phyloP scores from a whole-genome alignment of 2,329 filamentous ascomycete species.

The Fusarium newnesense region DNA sequence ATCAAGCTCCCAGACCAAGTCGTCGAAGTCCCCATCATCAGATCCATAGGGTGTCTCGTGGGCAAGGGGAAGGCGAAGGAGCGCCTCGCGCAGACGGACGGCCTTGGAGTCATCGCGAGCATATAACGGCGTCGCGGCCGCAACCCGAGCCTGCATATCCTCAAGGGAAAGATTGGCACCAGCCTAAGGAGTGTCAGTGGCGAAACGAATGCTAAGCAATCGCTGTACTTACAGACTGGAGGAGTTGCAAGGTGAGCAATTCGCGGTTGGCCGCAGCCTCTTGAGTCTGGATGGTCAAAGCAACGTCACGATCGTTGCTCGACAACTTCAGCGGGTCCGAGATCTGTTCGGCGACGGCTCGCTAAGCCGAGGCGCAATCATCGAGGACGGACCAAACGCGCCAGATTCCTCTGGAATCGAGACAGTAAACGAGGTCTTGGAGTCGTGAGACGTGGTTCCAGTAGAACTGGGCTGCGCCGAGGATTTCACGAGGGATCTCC shows the following conservation, averaged over 20 bases:
- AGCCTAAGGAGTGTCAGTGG: not conserved
- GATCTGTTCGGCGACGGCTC: not conserved
- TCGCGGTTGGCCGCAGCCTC: not conserved
- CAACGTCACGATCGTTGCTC: not conserved
- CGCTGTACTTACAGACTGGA: not conserved
- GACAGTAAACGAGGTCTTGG: not conserved
- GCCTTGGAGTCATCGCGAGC: not conserved
- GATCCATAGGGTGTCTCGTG: not conserved
- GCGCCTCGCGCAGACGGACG: not conserved
- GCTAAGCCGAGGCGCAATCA: not conserved
- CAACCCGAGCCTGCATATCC: not conserved
- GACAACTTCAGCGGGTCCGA: fast-evolving
- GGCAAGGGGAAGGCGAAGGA: not conserved
- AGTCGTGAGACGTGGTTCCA: not conserved
- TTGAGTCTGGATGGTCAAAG: not conserved
- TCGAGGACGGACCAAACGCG: not conserved
- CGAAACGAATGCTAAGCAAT: not conserved
- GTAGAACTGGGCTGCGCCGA: not conserved
- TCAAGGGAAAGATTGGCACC: not conserved
- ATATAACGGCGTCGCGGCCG: not conserved
- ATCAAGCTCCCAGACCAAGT: fast-evolving
- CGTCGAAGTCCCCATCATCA: fast-evolving
- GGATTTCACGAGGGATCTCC: not conserved
- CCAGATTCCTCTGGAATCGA: fast-evolving
- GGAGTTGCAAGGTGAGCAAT: not conserved